These are phyloP conservation scores for Castanea crenata DNA, from an alignment of 306 rosid species.

Conservation along the genomic window DNA sequence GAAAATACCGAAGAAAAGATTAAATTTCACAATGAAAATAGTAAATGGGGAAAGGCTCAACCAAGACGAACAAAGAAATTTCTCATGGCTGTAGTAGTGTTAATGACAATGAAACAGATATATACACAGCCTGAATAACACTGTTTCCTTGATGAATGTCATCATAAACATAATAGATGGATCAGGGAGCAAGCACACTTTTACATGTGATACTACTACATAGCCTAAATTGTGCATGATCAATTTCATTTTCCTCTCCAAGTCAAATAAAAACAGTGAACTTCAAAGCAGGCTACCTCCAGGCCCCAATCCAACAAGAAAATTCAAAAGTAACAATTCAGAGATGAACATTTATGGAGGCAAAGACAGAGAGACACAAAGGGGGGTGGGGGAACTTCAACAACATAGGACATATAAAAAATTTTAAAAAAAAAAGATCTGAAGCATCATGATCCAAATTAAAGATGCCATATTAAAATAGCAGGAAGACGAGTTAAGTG, in stretches of 20 bases:
- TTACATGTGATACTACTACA: not conserved
- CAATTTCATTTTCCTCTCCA: not conserved
- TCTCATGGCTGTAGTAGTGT: not conserved
- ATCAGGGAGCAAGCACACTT: not conserved
- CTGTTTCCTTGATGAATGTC: not conserved
- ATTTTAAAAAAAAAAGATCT: not conserved
- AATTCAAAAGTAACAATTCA: not conserved
- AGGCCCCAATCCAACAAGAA: not conserved
- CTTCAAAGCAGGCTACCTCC: not conserved
- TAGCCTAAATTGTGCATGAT: not conserved
- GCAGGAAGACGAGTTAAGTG: constrained; percentile 10
- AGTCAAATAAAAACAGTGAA: not conserved
- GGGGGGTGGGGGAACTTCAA: not conserved
- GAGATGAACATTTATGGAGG: too few species aligned
- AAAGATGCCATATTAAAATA: not conserved
- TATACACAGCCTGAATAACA: not conserved
- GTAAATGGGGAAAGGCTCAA: constrained; percentile 6
- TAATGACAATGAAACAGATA: not conserved
- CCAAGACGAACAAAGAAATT: not conserved
- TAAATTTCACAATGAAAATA: constrained; percentile 5
- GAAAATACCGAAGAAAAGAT: not conserved
- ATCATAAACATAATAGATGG: not conserved
- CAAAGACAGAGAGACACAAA: not conserved
- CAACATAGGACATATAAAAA: not conserved
- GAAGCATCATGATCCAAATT: constrained; percentile 1